A percentile compares a stretch with the other conserved stretches of the same genome.
Evolutionary conservation across 768 basidiomycete genomes (phyloP).

Genomic region (Mycena epipterygia): DNA sequence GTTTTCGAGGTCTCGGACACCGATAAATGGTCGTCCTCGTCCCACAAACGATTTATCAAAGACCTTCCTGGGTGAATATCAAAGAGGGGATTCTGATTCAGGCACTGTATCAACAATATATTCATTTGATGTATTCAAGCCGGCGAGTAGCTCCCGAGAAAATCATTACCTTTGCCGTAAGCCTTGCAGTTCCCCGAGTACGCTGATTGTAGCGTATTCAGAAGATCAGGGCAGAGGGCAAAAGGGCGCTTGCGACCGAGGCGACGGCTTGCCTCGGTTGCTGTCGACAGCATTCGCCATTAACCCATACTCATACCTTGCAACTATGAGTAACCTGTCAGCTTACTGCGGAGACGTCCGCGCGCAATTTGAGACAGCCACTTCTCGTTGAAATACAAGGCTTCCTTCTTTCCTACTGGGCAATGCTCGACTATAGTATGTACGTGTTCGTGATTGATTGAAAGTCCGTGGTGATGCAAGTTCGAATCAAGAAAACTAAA

Average conservation of each 20-base stretch:
- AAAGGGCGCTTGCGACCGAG: background rate
- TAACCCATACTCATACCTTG: no score
- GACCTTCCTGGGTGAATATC: slow-evolving; percentile 13
- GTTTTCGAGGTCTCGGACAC: slow-evolving; percentile 31
- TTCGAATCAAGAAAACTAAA: slow-evolving; percentile 39
- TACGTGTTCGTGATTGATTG: slow-evolving; percentile 10
- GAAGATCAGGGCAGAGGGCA: background rate
- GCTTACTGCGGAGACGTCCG: background rate
- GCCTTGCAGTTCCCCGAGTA: background rate
- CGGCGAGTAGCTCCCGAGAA: background rate
- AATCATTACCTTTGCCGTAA: background rate
- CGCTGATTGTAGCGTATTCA: no score
- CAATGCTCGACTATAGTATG: slow-evolving; percentile 17
- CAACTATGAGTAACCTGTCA: background rate
- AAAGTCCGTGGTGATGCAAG: slow-evolving; percentile 39
- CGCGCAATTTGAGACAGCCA: background rate
- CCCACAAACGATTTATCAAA: slow-evolving; percentile 18
- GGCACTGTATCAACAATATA: background rate
- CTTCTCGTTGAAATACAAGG: background rate
- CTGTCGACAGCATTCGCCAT: no score
- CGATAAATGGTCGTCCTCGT: slow-evolving; percentile 22
- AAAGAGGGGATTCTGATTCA: background rate
- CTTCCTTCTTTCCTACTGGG: background rate
- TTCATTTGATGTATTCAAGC: background rate
- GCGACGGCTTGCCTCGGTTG: background rate